Conservation (phyloP, 768 basidiomycete genomes). For the Agaricus blazei region DNA sequence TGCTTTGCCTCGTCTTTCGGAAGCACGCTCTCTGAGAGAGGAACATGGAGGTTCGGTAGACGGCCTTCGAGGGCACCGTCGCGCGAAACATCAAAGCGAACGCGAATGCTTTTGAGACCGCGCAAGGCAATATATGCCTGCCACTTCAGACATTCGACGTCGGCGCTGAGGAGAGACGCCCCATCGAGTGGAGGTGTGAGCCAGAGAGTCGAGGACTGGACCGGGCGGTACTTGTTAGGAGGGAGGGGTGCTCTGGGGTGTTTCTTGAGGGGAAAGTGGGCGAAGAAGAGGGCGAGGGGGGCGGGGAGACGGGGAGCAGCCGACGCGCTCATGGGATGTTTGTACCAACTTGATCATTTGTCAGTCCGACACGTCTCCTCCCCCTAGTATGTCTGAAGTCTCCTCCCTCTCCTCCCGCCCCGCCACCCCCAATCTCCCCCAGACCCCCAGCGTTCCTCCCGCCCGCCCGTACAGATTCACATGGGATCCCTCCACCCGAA, state of each 20-base stretch:
- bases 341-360: neutral
- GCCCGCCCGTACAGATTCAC: constrained; percentile 67
- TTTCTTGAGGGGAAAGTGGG: constrained; percentile 55
- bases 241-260: constrained; percentile 35
- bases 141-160: constrained; percentile 89
- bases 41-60: constrained; percentile 69
- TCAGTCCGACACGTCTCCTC: constrained; percentile 2
- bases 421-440: constrained; percentile 40
- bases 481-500: constrained; percentile 60
- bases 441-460: constrained; percentile 29
- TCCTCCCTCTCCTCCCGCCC: constrained; percentile 56
- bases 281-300: constrained; percentile 45
- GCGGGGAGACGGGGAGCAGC: constrained; percentile 3
- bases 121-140: constrained; percentile 78
- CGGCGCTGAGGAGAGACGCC: constrained; percentile 50
- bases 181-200: constrained; percentile 42
- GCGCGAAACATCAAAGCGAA: constrained; percentile 65
- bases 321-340: neutral
- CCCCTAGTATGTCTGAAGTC: constrained; percentile 34
- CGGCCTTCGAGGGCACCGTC: constrained; percentile 66
- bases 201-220: constrained; percentile 51
- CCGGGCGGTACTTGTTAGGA: constrained; percentile 18
- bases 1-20: constrained; percentile 14
- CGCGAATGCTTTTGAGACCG: constrained; percentile 40
- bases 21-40: constrained; percentile 20